A percentile compares a stretch with the other conserved stretches of the same genome.
phyloP scores from a whole-genome alignment of 1,139 yeast species.

The Nakaseomyces delphensis region DNA sequence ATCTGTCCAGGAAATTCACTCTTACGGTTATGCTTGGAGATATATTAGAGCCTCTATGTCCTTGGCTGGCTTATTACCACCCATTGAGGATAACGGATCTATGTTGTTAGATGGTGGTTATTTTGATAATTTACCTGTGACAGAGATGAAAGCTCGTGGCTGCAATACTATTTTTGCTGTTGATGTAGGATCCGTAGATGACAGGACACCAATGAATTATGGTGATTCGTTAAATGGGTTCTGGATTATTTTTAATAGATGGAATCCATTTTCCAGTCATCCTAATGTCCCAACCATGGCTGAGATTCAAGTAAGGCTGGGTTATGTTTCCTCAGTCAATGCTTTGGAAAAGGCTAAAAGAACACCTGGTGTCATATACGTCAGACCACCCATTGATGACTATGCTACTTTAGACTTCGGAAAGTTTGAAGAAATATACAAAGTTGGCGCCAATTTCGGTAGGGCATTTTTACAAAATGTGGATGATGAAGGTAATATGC shows the following conservation, averaged over 20 bases:
- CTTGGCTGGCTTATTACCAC: slow-evolving; percentile 86
- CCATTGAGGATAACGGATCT: slow-evolving; percentile 78
- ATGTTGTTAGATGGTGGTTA: slow-evolving; percentile 96
- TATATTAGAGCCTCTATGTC: slow-evolving; percentile 96
- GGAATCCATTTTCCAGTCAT: slow-evolving; percentile 82
- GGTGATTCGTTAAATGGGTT: slow-evolving; percentile 91
- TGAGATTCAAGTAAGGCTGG: slow-evolving; percentile 86
- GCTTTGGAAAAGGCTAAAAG: slow-evolving; percentile 81
- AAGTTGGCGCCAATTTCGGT: slow-evolving; percentile 74
- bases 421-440: slow-evolving; percentile 80
- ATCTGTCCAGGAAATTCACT: slow-evolving; percentile 90
- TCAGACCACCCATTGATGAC: slow-evolving; percentile 88
- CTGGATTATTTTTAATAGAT: slow-evolving; percentile 81
- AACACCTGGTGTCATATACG: slow-evolving; percentile 79
- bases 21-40: slow-evolving; percentile 90
- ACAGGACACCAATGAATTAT: slow-evolving; percentile 78
- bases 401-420: slow-evolving; percentile 90
- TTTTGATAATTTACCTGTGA: slow-evolving; percentile 85
- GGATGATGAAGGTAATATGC: slow-evolving; percentile 47
- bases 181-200: slow-evolving; percentile 96
- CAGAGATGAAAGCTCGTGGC: slow-evolving; percentile 83
- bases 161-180: slow-evolving; percentile 85
- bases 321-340: slow-evolving; percentile 91
- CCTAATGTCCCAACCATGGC: slow-evolving; percentile 92
- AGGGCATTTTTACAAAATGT: slow-evolving; percentile 47